Base-by-base conservation (phyloP, 2,329 filamentous ascomycete species). In the Aspergillus brasiliensis region DNA sequence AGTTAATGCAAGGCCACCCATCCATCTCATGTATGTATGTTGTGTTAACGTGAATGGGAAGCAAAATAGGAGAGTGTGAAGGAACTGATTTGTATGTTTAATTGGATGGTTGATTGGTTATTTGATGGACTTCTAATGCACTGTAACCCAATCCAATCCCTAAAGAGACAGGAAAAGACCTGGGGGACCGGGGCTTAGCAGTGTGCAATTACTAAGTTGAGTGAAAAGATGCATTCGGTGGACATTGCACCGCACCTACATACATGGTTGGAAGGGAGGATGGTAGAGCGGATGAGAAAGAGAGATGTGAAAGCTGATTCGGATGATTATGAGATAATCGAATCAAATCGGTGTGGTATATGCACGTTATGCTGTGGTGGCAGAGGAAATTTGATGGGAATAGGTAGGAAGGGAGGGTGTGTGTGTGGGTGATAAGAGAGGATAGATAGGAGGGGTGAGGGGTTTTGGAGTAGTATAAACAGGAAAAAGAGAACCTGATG, bases 1-100 rank as follows among this genome's bases (percentile, higher is more conserved):
- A 25, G 31, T 25, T 55, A 52, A 66, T 66, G 65, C 65, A 53
- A 63, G 51, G 52, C 7, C 4, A 25, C 7, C 25, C 25, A 25
- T 25, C 25, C 7, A 25, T 25, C 7, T 6, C 46, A 58, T 60
- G 57, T 8, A 42, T 17, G 38, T 11, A 42, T 42, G n/a, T 19
- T 11, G 17, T 42, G n/a, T 19, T 1, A n/a, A 2, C 21, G 21
- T 44, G 19, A 2, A 17, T 19, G 5, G 8, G 8, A 21, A 11
- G 1, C 28, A 11, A 31, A 4, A 8, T 8, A 10, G 38, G 5
- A 8, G n/a, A 10, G 38, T 42, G 44, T n/a, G 21, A 48, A 28
- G n/a, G 15, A n/a, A 11, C 10, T 25, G 10, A n/a, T n/a, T 1
- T 28, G 25, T 17, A 7, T 28, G 25, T 13, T 15, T 28, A 15